Conservation (phyloP, 2,329 filamentous ascomycete genomes). For the Cadophora malorum region DNA sequence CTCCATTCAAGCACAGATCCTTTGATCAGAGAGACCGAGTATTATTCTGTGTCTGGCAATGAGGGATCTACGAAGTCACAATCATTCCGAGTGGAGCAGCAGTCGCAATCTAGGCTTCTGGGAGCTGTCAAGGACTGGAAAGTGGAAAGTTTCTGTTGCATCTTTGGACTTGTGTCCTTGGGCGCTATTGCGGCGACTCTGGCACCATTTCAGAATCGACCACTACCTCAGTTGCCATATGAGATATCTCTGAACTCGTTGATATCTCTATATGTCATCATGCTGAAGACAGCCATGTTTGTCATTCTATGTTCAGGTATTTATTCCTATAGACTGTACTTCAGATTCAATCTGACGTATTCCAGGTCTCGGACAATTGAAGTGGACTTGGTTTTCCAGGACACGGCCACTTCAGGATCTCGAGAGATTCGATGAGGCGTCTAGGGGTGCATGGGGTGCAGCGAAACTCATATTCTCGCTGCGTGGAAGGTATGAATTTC, state of each 20-base stretch:
- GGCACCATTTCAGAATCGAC: constrained; percentile 19
- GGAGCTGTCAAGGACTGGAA: constrained; percentile 10
- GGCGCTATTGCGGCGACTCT: constrained; percentile 36
- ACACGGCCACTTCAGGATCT: constrained; percentile 26
- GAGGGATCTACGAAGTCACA: background rate
- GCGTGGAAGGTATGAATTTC: constrained; percentile 14
- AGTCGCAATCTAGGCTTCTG: background rate
- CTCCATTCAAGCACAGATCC: background rate
- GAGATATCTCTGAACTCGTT: constrained; percentile 29
- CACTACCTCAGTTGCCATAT: constrained; percentile 28
- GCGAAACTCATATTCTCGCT: constrained; percentile 21
- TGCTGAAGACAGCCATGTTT: constrained; percentile 29
- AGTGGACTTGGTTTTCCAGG: constrained; percentile 32
- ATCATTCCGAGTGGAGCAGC: background rate
- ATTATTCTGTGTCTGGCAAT: background rate
- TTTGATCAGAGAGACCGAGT: background rate
- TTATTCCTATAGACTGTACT: background rate
- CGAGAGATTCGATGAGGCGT: constrained; percentile 28
- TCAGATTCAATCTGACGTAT: background rate
- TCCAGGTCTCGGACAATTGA: constrained; percentile 29
- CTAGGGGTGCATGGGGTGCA: constrained; percentile 27
- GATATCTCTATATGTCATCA: constrained; percentile 27
- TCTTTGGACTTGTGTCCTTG: constrained; percentile 5
- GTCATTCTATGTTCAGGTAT: constrained; percentile 23
- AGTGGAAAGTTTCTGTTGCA: constrained; percentile 1